A percentile compares a stretch with the other conserved stretches of the same genome.
Conservation (phyloP, 768 basidiomycete genomes). For the Suillus tomentosus region DNA sequence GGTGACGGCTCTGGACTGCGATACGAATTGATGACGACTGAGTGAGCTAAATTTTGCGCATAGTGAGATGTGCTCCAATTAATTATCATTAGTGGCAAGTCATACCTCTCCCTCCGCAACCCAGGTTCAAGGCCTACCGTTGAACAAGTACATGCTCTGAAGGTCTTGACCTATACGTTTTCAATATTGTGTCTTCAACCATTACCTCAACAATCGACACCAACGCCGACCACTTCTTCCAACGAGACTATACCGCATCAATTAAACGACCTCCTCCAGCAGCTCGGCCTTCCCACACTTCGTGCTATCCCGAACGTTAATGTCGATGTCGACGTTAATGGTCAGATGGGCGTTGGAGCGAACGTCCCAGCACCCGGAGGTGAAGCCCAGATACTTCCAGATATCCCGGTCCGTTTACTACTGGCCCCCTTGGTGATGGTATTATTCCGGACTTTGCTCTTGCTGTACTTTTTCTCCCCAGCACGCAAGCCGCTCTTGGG, state of each 20-base stretch:
- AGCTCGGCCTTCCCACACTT: constrained; percentile 60
- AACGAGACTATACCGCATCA: constrained; percentile 44
- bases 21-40: constrained; percentile 33
- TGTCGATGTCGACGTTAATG: constrained; percentile 16
- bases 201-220: constrained; percentile 32
- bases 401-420: constrained; percentile 66
- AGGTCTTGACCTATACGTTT: constrained; percentile 40
- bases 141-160: constrained; percentile 59
- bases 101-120: constrained; percentile 54
- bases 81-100: constrained; percentile 29
- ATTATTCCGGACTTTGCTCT: constrained; percentile 62
- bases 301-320: constrained; percentile 38
- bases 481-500: constrained; percentile 72
- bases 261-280: constrained; percentile 62
- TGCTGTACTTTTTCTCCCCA: constrained; percentile 79
- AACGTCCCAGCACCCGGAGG: constrained; percentile 20
- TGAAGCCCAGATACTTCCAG: constrained; percentile 45
- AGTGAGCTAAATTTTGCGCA: constrained; percentile 28
- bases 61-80: constrained; percentile 5
- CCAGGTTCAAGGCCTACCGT: constrained; percentile 51
- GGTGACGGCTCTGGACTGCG: constrained; percentile 29
- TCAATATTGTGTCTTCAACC: constrained; percentile 58
- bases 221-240: constrained; percentile 29
- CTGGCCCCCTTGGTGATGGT: constrained; percentile 69
- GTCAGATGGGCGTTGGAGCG: constrained; percentile 21